phyloP scores from a whole-genome alignment of 257 asterid genomes.

The Solanum bulbocastanum region DNA sequence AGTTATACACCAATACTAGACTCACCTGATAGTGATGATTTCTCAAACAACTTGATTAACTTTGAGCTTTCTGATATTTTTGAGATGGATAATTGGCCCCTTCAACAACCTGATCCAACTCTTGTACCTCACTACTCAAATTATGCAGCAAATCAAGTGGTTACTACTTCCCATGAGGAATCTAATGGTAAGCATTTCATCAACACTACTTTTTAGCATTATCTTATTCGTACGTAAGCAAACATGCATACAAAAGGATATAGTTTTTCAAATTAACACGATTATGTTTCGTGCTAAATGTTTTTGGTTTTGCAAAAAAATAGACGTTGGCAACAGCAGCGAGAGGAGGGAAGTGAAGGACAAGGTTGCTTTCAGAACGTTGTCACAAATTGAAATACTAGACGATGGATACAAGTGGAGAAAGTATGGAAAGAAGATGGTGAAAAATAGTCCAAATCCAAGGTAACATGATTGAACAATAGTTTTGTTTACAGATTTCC shows the following conservation, averaged over 20 bases:
- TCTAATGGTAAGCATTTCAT: conserved; percentile 29
- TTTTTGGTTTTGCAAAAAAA: neutral
- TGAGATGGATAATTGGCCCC: conserved; percentile 44
- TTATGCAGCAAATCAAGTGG: conserved; percentile 11
- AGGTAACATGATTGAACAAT: conserved; percentile 26
- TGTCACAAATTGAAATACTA: conserved; percentile 67
- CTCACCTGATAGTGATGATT: neutral
- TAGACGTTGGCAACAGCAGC: conserved; percentile 13
- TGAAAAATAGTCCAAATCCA: conserved; percentile 86
- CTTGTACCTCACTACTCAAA: conserved; percentile 21
- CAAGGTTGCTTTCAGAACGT: conserved; percentile 82
- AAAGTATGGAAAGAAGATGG: conserved; percentile 96
- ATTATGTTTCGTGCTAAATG: neutral
- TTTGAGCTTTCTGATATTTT: conserved; percentile 47
- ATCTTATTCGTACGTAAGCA: neutral
- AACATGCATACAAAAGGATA: neutral
- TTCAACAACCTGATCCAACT: conserved; percentile 26
- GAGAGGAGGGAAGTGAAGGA: conserved; percentile 37
- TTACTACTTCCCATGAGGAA: conserved; percentile 11
- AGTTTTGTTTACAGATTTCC: neutral
- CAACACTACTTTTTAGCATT: neutral
- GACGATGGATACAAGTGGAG: conserved; percentile 98
- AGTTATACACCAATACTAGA: neutral
- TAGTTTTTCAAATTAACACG: neutral
- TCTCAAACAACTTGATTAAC: conserved; percentile 9